These are phyloP conservation scores for Goffeauzyma gilvescens DNA, from an alignment of 768 basidiomycete species.

Conservation along the genomic window DNA sequence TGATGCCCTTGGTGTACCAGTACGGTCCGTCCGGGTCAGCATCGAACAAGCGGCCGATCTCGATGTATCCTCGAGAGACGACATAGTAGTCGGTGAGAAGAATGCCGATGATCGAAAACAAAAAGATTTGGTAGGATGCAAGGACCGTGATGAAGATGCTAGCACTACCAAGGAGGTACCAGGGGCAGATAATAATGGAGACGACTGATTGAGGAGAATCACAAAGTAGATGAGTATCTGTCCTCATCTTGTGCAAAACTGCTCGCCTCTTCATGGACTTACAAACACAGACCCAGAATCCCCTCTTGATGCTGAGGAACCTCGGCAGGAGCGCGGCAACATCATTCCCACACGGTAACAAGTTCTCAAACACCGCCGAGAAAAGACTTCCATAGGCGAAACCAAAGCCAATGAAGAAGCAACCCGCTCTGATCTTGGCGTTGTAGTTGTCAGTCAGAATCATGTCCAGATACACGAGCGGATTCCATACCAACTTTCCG, in stretches of 20 bases:
- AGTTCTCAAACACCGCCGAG: slow-evolving; percentile 20
- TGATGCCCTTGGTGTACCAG: slow-evolving; percentile 16
- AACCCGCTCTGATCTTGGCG: slow-evolving; percentile 15
- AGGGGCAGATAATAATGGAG: slow-evolving; percentile 11
- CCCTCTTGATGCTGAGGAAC: slow-evolving; percentile 17
- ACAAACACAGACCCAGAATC: slow-evolving; percentile 17
- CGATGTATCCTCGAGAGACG: slow-evolving; percentile 10
- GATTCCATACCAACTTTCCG: slow-evolving; percentile 19
- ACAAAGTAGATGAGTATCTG: slow-evolving; percentile 4
- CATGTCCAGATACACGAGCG: slow-evolving; percentile 16
- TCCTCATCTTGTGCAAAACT: slow-evolving; percentile 11
- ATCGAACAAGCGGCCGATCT: slow-evolving; percentile 12
- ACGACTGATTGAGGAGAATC: background rate
- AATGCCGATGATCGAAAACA: slow-evolving; percentile 15
- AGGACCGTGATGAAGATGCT: slow-evolving; percentile 18
- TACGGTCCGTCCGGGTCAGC: slow-evolving; percentile 13
- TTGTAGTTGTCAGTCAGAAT: slow-evolving; percentile 23
- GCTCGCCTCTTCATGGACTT: too few species aligned
- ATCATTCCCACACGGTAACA: slow-evolving; percentile 20
- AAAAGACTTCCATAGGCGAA: slow-evolving; percentile 20
- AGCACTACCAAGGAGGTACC: slow-evolving; percentile 18
- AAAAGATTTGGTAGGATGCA: slow-evolving; percentile 11
- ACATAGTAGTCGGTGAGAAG: slow-evolving; percentile 19
- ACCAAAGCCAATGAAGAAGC: slow-evolving; percentile 21
- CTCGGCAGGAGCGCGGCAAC: slow-evolving; percentile 16